Conservation (phyloP, 2,329 filamentous ascomycete genomes). For the Botryotinia narcissicola region DNA sequence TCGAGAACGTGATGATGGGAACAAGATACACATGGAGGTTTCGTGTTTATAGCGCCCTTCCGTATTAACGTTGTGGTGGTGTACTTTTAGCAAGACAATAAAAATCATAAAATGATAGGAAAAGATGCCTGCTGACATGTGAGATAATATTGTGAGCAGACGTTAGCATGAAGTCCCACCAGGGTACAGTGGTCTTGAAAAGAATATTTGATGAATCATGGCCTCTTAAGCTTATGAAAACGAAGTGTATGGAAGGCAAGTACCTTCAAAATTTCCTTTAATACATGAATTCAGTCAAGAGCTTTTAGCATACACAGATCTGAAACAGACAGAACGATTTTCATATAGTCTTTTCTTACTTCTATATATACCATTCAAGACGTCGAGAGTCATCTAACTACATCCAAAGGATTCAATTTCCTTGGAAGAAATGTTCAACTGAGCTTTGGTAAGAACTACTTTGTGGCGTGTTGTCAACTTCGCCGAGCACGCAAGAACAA, state of each 20-base stretch:
- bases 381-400: not conserved
- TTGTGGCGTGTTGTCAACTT: not conserved
- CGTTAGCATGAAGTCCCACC: too few species aligned
- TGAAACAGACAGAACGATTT: not conserved
- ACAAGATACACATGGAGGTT: not conserved
- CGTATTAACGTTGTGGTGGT: not conserved
- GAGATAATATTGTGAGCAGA: not conserved
- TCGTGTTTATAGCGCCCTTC: too few species aligned
- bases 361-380: not conserved
- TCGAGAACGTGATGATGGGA: not conserved
- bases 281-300: too few species aligned
- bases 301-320: too few species aligned
- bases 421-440: too few species aligned
- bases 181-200: not conserved
- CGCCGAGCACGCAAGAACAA: not conserved
- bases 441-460: not conserved
- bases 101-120: not conserved
- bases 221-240: not conserved
- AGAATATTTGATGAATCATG: not conserved
- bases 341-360: not conserved
- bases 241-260: not conserved
- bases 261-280: not conserved
- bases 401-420: not conserved
- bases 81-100: not conserved
- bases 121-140: not conserved